phyloP scores from a whole-genome alignment of 208 protist genomes.

The Naegleria gruberi region DNA sequence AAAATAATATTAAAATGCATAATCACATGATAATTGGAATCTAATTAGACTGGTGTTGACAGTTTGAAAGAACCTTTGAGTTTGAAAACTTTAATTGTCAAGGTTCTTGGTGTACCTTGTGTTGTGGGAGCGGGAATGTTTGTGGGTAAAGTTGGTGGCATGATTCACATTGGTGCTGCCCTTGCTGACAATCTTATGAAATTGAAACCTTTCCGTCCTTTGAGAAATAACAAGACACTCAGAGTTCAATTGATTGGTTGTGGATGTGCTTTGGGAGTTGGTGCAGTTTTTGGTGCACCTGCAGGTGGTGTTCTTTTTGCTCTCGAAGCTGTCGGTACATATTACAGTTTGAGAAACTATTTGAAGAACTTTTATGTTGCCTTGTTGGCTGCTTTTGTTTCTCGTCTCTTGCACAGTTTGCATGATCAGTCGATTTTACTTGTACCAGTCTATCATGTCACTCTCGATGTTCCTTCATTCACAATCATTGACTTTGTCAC shows the following conservation, averaged over 20 bases:
- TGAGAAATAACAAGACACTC: not conserved
- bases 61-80: not conserved
- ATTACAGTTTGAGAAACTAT: not conserved
- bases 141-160: not conserved
- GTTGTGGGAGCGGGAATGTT: not conserved
- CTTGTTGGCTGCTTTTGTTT: not conserved
- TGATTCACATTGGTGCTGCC: not conserved
- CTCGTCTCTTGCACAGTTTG: not conserved
- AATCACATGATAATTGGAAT: too few relatives aligned
- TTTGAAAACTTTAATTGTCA: not conserved
- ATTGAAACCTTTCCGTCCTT: not conserved
- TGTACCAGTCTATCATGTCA: not conserved
- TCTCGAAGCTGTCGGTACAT: not conserved
- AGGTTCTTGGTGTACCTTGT: not conserved
- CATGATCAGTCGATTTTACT: not conserved
- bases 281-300: not conserved
- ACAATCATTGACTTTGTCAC: not conserved
- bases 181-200: not conserved
- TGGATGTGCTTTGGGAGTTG: not conserved
- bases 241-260: not conserved
- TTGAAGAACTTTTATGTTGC: not conserved
- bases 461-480: not conserved
- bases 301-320: not conserved
- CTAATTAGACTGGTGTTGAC: not conserved
- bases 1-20: too few relatives aligned